Evolutionary conservation across 176 grass and related monocot species (phyloP), one percentile per base, ranked within the genome.

Genomic region (Tuctoria greenei): DNA sequence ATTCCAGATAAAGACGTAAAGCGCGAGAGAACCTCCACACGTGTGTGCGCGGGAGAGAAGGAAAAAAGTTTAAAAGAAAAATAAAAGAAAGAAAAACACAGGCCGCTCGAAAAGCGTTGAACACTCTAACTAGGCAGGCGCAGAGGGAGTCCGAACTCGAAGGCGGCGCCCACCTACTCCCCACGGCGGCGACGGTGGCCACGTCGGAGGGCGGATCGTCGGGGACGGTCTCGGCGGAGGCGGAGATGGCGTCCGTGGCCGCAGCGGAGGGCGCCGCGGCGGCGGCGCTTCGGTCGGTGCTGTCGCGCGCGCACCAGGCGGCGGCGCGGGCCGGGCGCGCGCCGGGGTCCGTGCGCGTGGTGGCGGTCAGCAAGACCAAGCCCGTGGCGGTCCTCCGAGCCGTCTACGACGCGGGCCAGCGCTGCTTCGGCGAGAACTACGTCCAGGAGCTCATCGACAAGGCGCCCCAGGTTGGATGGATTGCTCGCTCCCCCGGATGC

Each of bases 401-500:
- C 25, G 82, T 95, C 72, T 94, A 98, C 86, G 86, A 98, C 18
- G 83, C 86, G 18, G 91, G 95, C 5, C 87, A 98, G 44, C 91
- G 89, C 59, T 95, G 75, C 76, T 98, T 98, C 54, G 95, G 95
- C 34, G 89, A 98, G 86, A 98, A 94, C 80, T 98, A 98, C 59
- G 89, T 90, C 49, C 95, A 98, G 75, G 95, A 95, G 83, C 81
- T 98, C 61, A 71, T 98, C 64, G 95, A 95, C 36, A 98, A 98
- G 85, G 91, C 85, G 0, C 91, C 91, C 51, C 95, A 95, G 95
- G 95, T 92, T 54, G 38, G 72, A 12, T n/a, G n/a, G n/a, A n/a
- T n/a, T n/a, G n/a, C n/a, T 25, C 25, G 15, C 2, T 62, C 21
- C 34, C 41, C 35, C 3, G 27, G 31, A 27, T 38, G 11, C 35